Evolutionary conservation across 2,329 filamentous ascomycete genomes (phyloP), one percentile per base, ranked within the genome.

Genomic region (Parasarocladium wereldwijsianum): DNA sequence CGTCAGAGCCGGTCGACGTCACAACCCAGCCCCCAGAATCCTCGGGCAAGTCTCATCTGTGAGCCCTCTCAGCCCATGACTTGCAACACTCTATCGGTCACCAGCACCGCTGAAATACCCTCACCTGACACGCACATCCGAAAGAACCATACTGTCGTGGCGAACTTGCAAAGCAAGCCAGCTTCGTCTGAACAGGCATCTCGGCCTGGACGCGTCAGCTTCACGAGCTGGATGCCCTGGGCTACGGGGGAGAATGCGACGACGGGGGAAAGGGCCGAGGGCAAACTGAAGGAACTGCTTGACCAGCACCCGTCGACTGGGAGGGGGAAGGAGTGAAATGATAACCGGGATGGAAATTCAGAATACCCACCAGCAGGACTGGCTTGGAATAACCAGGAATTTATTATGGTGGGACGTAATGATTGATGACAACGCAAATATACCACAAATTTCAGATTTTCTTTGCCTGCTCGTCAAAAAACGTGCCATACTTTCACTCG

Each of bases 11-110:
- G 4, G 38, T 38, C 4, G 47, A 52, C 25, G 30, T 14, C 5
- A 26, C 33, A 3, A 44, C 49, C 6, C 53, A 51, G 2, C 46
- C 51, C 11, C 41, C 40, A 3, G 53, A 57, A 2, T 47, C 56
- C 5, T 49, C 52, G 2, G 55, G n/a, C n/a, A n/a, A n/a, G 55
- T 12, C 52, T 76, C 8, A 49, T 71, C 6, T 61, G 70, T 39
- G 60, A 66, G 31, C 70, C 64, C 4, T 66, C 69, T n/a, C 44
- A 59, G 12, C 68, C 70, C 2, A 64, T 69, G 38, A 70, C 66
- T 2, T 72, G 67, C 0, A 62, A 49, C 17, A 65, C 54, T 32
- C 57, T 66, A 31, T 49, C 69, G 1, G 55, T 64, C 33, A 61
- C 64, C 11, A 54, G 59, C 35, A 50, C 54, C 7, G 43, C 48